Base-by-base conservation (phyloP, 1,139 yeast genomes). In the Waltiozyma sp. region DNA sequence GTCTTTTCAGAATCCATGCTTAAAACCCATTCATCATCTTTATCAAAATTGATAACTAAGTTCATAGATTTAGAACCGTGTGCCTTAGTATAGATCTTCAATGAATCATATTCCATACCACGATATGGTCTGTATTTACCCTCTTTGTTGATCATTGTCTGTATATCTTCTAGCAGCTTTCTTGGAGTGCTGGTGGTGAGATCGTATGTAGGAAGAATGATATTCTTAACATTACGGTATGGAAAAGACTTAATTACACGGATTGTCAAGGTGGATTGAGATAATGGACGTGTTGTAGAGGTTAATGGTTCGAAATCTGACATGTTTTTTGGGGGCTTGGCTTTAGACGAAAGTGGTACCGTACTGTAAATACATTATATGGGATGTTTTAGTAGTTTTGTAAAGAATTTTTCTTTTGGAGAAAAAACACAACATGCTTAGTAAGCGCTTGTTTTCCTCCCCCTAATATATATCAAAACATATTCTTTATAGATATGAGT, bases 61-160 rank as follows among this genome's bases (percentile, higher is more conserved):
- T 91, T 88, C 79, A 88, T 84, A 2, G 96, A 86, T 64, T 91
- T 91, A 36, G 95, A 75, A 8, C 95, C 95, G 60, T 91, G 97
- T 0, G 98, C 97, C 58, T 86, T 87, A 34, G 96, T 84, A 63
- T 91, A 91, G 16, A 91, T 72, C 63, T 93, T 91, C 48, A 91
- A 60, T 0, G 93, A 69, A 57, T 91, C 86, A 54, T 79, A 81
- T 1, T 68, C 68, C n/a, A 85, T 84, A 49, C 72, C 83, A 54
- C 96, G 72, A 61, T 79, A 89, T 1, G 97, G 95, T 54, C 96
- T 72, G 49, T 80, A 75, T 0, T 75, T 77, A 2, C 94, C 87
- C 9, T 79, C 73, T 6, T 81, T 72, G 43, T 74, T 68, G 46
- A 88, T 81, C 34, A 70, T 70, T 28, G 66, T 51, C 19, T 60